A percentile compares a stretch with the other conserved stretches of the same genome.
Evolutionary conservation across 352 stramenopile species (phyloP).

Genomic region (Globisporangium recalcitrans): DNA sequence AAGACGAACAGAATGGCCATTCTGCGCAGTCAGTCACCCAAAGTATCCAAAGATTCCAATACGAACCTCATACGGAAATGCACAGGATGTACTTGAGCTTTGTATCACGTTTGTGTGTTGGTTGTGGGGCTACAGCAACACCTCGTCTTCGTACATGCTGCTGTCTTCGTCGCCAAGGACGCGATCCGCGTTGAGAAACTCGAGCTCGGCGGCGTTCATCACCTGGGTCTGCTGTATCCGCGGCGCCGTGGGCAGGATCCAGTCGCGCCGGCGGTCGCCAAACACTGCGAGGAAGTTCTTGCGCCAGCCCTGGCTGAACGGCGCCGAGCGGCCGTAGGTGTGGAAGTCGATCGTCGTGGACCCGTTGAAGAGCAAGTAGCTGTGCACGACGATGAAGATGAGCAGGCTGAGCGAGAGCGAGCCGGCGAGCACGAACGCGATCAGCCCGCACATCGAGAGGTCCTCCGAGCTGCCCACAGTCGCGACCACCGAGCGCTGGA

Average conservation of each 20-base stretch:
- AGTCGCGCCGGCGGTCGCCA: slow-evolving; percentile 47
- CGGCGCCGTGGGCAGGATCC: slow-evolving; percentile 39
- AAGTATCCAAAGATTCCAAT: not conserved
- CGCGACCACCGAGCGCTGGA: slow-evolving; percentile 26
- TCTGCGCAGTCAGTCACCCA: not conserved
- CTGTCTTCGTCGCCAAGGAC: slow-evolving; percentile 39
- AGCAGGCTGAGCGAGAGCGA: slow-evolving; percentile 66
- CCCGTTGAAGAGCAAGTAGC: slow-evolving; percentile 57
- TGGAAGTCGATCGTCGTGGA: slow-evolving; percentile 81
- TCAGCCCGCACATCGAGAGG: slow-evolving; percentile 42
- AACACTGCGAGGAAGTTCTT: slow-evolving; percentile 52
- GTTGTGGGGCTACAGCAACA: slow-evolving; percentile 19
- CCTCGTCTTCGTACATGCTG: slow-evolving; percentile 47
- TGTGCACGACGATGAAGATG: slow-evolving; percentile 69
- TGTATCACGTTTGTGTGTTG: too few relatives aligned
- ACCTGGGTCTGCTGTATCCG: slow-evolving; percentile 11
- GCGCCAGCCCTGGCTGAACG: slow-evolving; percentile 66
- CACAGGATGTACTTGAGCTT: not conserved
- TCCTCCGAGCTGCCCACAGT: slow-evolving; percentile 24
- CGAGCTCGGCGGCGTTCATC: slow-evolving; percentile 40
- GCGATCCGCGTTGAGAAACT: slow-evolving; percentile 40
- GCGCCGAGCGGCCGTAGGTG: slow-evolving; percentile 52
- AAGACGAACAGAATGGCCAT: not conserved
- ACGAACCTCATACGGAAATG: not conserved
- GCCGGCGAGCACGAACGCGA: slow-evolving; percentile 69